phyloP scores from a whole-genome alignment of 2,329 filamentous ascomycete genomes.

The Fusarium subglutinans region DNA sequence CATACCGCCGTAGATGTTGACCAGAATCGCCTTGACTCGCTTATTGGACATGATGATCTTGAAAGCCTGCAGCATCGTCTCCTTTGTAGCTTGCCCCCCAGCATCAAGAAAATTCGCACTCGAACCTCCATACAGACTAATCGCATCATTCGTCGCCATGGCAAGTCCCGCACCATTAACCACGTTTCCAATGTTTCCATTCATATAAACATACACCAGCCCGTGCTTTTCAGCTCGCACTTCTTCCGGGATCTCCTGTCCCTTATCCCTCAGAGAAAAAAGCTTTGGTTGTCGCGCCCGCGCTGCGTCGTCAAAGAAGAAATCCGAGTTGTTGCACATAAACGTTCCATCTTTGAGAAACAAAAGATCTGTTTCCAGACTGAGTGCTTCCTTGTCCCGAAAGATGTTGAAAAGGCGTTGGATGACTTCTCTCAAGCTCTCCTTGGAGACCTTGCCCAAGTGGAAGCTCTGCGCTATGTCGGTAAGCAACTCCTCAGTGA shows the following conservation, averaged over 20 bases:
- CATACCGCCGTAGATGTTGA: constrained; percentile 64
- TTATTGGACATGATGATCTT: constrained; percentile 76
- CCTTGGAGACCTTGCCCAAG: not conserved
- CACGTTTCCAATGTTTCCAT: constrained; percentile 77
- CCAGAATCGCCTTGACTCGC: constrained; percentile 72
- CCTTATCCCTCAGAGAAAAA: constrained; percentile 49
- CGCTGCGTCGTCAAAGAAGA: constrained; percentile 60
- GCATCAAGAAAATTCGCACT: constrained; percentile 90
- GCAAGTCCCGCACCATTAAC: constrained; percentile 91
- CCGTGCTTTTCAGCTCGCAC: constrained; percentile 63
- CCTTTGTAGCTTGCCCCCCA: constrained; percentile 84
- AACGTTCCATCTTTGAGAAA: constrained; percentile 43
- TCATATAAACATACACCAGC: constrained; percentile 78
- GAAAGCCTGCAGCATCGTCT: constrained; percentile 82
- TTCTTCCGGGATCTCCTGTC: constrained; percentile 48
- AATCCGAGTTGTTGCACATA: constrained; percentile 49
- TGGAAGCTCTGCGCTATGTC: constrained; percentile 15
- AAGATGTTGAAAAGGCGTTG: constrained; percentile 51
- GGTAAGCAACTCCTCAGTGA: constrained; percentile 37
- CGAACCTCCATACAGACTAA: constrained; percentile 71
- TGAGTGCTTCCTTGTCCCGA: constrained; percentile 55
- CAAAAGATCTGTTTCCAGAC: constrained; percentile 55
- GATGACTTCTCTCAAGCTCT: constrained; percentile 36
- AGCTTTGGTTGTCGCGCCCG: constrained; percentile 52
- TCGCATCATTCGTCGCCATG: constrained; percentile 89